A percentile compares a stretch with the other conserved stretches of the same genome.
These are phyloP conservation scores for Ceratocystis diversiconidia DNA, from an alignment of 2,329 filamentous ascomycete species.

Conservation along the genomic window DNA sequence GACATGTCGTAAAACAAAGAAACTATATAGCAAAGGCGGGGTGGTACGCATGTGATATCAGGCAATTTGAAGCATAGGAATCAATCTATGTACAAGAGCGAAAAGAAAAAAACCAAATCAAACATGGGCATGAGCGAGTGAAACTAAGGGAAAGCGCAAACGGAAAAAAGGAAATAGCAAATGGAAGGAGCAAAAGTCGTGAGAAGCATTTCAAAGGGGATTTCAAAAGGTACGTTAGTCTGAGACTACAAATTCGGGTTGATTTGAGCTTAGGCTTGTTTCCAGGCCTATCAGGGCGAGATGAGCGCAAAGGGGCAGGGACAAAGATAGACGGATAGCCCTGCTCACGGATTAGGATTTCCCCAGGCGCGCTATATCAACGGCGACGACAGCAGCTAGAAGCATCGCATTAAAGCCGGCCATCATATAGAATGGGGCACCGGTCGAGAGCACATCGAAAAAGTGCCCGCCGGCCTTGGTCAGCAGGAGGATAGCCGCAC, in stretches of 20 bases:
- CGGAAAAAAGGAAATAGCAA: neutral
- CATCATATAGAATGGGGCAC: slow-evolving; percentile 90
- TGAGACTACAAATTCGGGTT: no score
- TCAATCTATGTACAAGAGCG: neutral
- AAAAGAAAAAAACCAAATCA: neutral
- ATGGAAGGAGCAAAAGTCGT: neutral
- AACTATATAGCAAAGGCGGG: neutral
- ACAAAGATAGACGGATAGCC: neutral
- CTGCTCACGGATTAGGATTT: neutral
- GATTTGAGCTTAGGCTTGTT: no score
- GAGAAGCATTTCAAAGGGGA: neutral
- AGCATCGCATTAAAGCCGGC: slow-evolving; percentile 69
- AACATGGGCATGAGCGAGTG: neutral
- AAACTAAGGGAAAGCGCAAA: neutral
- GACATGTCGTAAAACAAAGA: neutral
- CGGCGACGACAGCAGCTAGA: slow-evolving; percentile 39
- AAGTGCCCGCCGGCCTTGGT: slow-evolving; percentile 81
- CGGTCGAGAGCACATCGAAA: slow-evolving; percentile 61
- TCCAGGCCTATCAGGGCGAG: no score
- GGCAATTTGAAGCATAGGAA: neutral
- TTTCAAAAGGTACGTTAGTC: no score
- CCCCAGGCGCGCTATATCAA: slow-evolving; percentile 32
- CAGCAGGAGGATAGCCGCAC: slow-evolving; percentile 74
- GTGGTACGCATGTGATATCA: neutral
- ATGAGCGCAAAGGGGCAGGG: neutral